Evolutionary conservation across 441 rosid species (phyloP).

Genomic region (Brassica hybrid): DNA sequence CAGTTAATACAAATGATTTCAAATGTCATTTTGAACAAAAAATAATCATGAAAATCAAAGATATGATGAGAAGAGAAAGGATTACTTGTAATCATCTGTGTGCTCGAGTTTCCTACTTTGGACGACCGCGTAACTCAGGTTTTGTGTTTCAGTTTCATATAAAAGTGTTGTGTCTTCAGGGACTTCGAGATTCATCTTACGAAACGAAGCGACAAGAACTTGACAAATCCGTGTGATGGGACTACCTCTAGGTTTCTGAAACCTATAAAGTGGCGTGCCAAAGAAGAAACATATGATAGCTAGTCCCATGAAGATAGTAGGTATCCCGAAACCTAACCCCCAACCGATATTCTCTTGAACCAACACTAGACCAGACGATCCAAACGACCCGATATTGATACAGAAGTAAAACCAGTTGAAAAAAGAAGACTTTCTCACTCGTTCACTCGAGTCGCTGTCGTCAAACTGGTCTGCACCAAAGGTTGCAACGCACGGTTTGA

Average conservation of each 20-base stretch:
- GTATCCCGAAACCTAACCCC: slow-evolving; percentile 92
- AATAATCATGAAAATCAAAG: not conserved
- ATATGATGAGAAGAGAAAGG: not conserved
- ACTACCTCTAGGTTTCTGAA: slow-evolving; percentile 87
- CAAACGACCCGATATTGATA: slow-evolving; percentile 75
- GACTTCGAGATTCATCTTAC: slow-evolving; percentile 56
- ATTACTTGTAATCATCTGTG: slow-evolving; percentile 65
- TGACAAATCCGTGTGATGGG: slow-evolving; percentile 80
- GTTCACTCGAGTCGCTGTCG: slow-evolving; percentile 74
- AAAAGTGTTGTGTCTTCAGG: slow-evolving; percentile 65
- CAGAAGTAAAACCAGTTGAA: slow-evolving; percentile 93
- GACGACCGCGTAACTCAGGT: slow-evolving; percentile 63
- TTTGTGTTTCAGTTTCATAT: slow-evolving; percentile 73
- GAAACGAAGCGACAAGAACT: slow-evolving; percentile 77
- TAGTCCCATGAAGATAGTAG: slow-evolving; percentile 78
- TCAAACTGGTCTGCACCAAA: slow-evolving; percentile 95
- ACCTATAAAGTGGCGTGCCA: slow-evolving; percentile 82
- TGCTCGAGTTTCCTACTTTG: slow-evolving; percentile 84
- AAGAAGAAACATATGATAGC: slow-evolving; percentile 81
- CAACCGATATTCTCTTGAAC: slow-evolving; percentile 89
- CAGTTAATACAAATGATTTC: not conserved
- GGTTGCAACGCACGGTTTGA: slow-evolving; percentile 90
- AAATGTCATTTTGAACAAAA: no score
- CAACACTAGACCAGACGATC: slow-evolving; percentile 83
- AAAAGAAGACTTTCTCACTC: slow-evolving; percentile 77